phyloP scores from a whole-genome alignment of 352 stramenopile species.

The Phytophthora fragariae region DNA sequence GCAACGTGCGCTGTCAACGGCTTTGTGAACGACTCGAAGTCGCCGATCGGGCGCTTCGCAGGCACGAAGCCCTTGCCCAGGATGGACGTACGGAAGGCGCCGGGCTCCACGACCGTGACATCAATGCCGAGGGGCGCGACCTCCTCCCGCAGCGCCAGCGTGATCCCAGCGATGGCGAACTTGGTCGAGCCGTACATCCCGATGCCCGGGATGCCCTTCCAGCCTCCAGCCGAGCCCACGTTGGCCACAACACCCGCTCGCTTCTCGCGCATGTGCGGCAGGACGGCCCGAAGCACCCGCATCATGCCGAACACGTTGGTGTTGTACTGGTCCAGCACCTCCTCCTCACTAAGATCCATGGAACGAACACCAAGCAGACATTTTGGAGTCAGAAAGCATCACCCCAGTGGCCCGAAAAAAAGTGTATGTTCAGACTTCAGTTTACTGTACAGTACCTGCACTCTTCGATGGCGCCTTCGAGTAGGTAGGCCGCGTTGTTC shows the following conservation, averaged over 20 bases:
- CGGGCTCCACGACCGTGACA: slow-evolving; percentile 50
- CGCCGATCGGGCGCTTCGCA: slow-evolving; percentile 32
- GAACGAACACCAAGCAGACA: not conserved
- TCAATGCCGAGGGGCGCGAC: slow-evolving; percentile 48
- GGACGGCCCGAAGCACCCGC: slow-evolving; percentile 38
- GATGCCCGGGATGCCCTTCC: slow-evolving; percentile 33
- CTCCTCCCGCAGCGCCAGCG: slow-evolving; percentile 43
- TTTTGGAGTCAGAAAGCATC: slow-evolving; percentile 32
- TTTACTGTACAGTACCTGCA: slow-evolving; percentile 30
- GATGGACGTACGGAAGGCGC: slow-evolving; percentile 48
- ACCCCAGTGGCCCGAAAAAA: slow-evolving; percentile 15
- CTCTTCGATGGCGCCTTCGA: slow-evolving; percentile 50
- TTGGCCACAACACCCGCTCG: slow-evolving; percentile 48
- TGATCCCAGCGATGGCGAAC: slow-evolving; percentile 48
- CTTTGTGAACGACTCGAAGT: slow-evolving; percentile 37
- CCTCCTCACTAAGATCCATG: slow-evolving; percentile 37
- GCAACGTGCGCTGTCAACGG: slow-evolving; percentile 35
- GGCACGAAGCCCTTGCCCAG: slow-evolving; percentile 34
- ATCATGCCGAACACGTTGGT: slow-evolving; percentile 60
- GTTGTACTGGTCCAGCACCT: slow-evolving; percentile 49
- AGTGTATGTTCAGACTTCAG: slow-evolving; percentile 11
- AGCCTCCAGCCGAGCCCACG: slow-evolving; percentile 49
- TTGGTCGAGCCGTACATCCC: slow-evolving; percentile 54
- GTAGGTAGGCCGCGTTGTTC: slow-evolving; percentile 54
- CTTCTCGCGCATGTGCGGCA: slow-evolving; percentile 52